Percentiles rank a stretch among this genome's conserved stretches.
These are phyloP conservation scores for Chaetomium sp. DNA, from an alignment of 2,329 filamentous ascomycete genomes.

Conservation along the genomic window DNA sequence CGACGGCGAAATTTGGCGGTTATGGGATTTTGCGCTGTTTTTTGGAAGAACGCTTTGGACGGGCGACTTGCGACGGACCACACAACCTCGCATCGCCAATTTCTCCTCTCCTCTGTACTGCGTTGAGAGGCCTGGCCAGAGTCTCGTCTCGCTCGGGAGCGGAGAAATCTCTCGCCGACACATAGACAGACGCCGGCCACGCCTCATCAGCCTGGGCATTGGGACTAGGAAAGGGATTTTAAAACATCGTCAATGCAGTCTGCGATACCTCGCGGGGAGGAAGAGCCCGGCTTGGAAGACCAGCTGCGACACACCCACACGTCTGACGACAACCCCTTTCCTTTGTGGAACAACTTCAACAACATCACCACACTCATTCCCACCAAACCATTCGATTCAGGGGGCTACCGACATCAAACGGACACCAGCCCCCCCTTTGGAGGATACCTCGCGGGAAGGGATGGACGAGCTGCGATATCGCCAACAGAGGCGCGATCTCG, in stretches of 20 bases:
- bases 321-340: constrained; percentile 28
- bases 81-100: constrained; percentile 19
- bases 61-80: constrained; percentile 16
- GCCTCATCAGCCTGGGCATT: constrained; percentile 18
- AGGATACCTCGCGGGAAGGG: background rate
- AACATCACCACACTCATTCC: constrained; percentile 12
- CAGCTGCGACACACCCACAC: constrained; percentile 22
- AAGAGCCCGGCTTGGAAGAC: constrained; percentile 26
- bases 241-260: constrained; percentile 15
- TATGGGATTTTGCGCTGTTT: constrained; percentile 22
- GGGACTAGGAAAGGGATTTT: constrained; percentile 24
- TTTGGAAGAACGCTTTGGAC: constrained; percentile 15
- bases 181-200: constrained; percentile 17
- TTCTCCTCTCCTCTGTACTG: constrained; percentile 27
- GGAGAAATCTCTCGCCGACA: constrained; percentile 32
- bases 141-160: constrained; percentile 23
- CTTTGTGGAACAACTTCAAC: constrained; percentile 23
- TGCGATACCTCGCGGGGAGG: constrained; percentile 26
- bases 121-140: constrained; percentile 18
- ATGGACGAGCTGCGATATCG: constrained; percentile 6
- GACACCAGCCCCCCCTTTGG: background rate
- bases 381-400: constrained; percentile 10
- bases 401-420: constrained; percentile 6
- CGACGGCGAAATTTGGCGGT: constrained; percentile 32
- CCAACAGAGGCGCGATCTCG: constrained; percentile 14